phyloP scores from a whole-genome alignment of 257 asterid species.

The Asclepias syriaca region DNA sequence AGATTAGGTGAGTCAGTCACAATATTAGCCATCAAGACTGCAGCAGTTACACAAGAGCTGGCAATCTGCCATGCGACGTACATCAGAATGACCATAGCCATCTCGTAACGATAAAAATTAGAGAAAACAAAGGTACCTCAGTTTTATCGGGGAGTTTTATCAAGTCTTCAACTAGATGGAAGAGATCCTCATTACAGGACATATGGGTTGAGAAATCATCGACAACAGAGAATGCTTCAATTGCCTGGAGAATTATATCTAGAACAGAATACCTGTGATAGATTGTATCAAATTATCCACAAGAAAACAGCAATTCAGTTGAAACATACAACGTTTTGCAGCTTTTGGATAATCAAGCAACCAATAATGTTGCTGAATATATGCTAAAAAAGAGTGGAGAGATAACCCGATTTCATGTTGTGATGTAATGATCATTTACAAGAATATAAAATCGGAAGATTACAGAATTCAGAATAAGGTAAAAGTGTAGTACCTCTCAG shows the following conservation, averaged over 20 bases:
- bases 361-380: not conserved
- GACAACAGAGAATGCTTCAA: constrained; percentile 70
- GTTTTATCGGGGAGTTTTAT: constrained; percentile 68
- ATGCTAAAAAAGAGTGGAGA: not conserved
- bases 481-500: constrained; percentile 51
- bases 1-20: constrained; percentile 52
- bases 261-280: constrained; percentile 58
- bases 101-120: no score
- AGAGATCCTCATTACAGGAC: constrained; percentile 47
- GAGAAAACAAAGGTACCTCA: constrained; percentile 47
- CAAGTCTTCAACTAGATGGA: constrained; percentile 51
- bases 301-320: constrained; percentile 5
- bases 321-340: not conserved
- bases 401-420: not conserved
- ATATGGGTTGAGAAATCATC: constrained; percentile 58
- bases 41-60: constrained; percentile 73
- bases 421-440: not conserved
- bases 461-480: not conserved
- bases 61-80: constrained; percentile 50
- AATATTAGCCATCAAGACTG: constrained; percentile 72
- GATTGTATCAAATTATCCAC: constrained; percentile 10
- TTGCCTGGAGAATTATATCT: constrained; percentile 66
- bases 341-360: not conserved
- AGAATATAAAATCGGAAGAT: not conserved
- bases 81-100: not conserved